These are phyloP conservation scores for Closterium sp. DNA, from an alignment of 139 green algal species.

Conservation along the genomic window DNA sequence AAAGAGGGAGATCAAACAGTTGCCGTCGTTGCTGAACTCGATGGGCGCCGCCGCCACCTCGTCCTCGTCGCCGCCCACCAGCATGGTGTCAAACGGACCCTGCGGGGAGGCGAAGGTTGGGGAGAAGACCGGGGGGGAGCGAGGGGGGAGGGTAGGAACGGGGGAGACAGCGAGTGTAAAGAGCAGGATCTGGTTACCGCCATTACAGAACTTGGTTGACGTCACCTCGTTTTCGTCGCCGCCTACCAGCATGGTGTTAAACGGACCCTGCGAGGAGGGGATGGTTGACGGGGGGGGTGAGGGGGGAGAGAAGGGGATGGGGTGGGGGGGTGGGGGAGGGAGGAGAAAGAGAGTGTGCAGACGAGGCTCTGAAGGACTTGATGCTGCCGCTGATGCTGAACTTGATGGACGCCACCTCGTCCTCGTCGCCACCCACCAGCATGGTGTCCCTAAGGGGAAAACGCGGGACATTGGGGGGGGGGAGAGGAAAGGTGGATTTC, in stretches of 20 bases:
- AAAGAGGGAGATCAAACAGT: slow-evolving; percentile 61
- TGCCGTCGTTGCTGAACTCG: slow-evolving; percentile 76
- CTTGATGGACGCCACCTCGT: slow-evolving; percentile 56
- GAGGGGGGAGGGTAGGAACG: too few species aligned
- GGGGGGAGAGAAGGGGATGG: too few species aligned
- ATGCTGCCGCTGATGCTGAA: slow-evolving; percentile 82
- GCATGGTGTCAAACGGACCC: slow-evolving; percentile 83
- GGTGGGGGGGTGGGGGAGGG: too few species aligned
- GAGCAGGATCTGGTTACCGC: slow-evolving; percentile 68
- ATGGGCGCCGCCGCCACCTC: slow-evolving; percentile 58
- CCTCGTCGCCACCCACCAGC: slow-evolving; percentile 41
- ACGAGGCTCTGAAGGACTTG: too few species aligned
- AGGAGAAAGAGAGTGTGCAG: too few species aligned
- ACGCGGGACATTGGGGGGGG: background rate
- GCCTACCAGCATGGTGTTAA: slow-evolving; percentile 73
- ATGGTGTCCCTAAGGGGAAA: slow-evolving; percentile 68
- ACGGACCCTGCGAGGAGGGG: slow-evolving; percentile 63
- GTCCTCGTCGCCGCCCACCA: slow-evolving; percentile 44
- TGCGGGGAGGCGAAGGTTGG: slow-evolving; percentile 1
- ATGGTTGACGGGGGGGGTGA: too few species aligned
- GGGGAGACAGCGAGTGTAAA: background rate
- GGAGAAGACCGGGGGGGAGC: background rate
- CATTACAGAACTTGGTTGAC: slow-evolving; percentile 71
- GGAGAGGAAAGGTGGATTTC: background rate
- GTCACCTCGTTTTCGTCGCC: slow-evolving; percentile 25